Percentiles rank a stretch among this genome's conserved stretches.
These are phyloP conservation scores for Epichloe hybrida DNA, from an alignment of 2,329 filamentous ascomycete species.

Conservation along the genomic window DNA sequence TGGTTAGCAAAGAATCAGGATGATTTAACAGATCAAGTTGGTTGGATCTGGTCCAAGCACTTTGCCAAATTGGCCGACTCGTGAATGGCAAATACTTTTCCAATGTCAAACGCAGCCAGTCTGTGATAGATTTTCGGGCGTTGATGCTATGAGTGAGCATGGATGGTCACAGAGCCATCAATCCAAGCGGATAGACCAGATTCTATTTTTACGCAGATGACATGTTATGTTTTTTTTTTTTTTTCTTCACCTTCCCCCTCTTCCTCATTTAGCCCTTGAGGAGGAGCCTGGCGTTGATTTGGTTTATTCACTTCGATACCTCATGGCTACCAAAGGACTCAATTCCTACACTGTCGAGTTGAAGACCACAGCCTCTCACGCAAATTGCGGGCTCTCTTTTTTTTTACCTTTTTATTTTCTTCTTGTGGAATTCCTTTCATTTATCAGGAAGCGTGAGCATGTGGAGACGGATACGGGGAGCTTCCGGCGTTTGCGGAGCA, in stretches of 20 bases:
- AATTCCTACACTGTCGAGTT: neutral
- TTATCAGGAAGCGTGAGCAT: neutral
- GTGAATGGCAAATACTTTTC: constrained; percentile 7
- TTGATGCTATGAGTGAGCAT: neutral
- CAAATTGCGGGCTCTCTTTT: neutral
- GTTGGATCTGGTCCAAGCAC: constrained; percentile 99
- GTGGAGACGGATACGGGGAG: neutral
- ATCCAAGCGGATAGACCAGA: no score
- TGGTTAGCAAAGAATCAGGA: constrained; percentile 98
- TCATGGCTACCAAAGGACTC: neutral
- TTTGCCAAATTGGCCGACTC: constrained; percentile 58
- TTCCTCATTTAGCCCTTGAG: neutral
- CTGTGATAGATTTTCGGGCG: no score
- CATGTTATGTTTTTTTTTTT: no score
- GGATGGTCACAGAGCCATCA: neutral
- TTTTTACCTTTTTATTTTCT: neutral
- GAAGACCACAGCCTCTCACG: neutral
- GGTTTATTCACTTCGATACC: neutral
- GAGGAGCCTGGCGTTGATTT: neutral
- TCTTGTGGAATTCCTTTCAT: neutral
- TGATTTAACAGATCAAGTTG: constrained; percentile 62
- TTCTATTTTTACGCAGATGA: no score
- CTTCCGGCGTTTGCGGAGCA: constrained; percentile 5
- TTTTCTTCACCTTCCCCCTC: neutral
- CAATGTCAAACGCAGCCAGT: neutral